Base-by-base conservation (phyloP, 75 land plant species). In the Pinus albicaulis region DNA sequence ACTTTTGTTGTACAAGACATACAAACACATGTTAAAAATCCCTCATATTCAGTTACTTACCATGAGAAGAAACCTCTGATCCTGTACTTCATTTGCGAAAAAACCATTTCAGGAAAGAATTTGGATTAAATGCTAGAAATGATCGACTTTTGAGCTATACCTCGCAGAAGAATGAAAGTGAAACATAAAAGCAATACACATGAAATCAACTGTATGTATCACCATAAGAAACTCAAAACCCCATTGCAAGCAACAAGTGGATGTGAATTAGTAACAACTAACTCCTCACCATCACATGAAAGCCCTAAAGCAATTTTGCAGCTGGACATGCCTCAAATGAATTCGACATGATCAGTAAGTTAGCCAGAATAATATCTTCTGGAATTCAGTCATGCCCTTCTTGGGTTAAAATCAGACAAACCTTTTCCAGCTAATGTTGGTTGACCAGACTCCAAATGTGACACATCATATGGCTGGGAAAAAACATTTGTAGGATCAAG, bases 381-480 rank as follows among this genome's bases (percentile, higher is more conserved):
- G 75, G 23, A 22, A 55, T 77, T 13, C 56, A 22, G 26, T 31
- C 55, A 73, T 31, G 44, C 22, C 53, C 53, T 55, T 26, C 75
- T 74, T 25, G 76, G 78, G 20, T 77, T 77, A 24, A 77, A 71
- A 34, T 77, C 78, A 7, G 79, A 58, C 12, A 44, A 20, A 44
- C 6, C 24, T 20, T 74, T 44, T 74, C 52, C 55, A 70, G 19
- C 10, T 41, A 57, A 55, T 13, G 76, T 52, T 7, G 75, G 75
- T 7, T 22, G 61, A 24, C 25, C 75, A 55, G 57, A 72, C 6
- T 92, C 93, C 55, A 89, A 72, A 4, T 85, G 84, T 19, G 88
- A 81, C 55, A 87, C 68, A 66, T 95, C 98, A 83, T 92, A 92
- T 5, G 92, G 76, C 22, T 76, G 75, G 57, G 90, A 55, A 41